phyloP scores from a whole-genome alignment of 2,329 filamentous ascomycete genomes.

The Aureobasidium sp. region DNA sequence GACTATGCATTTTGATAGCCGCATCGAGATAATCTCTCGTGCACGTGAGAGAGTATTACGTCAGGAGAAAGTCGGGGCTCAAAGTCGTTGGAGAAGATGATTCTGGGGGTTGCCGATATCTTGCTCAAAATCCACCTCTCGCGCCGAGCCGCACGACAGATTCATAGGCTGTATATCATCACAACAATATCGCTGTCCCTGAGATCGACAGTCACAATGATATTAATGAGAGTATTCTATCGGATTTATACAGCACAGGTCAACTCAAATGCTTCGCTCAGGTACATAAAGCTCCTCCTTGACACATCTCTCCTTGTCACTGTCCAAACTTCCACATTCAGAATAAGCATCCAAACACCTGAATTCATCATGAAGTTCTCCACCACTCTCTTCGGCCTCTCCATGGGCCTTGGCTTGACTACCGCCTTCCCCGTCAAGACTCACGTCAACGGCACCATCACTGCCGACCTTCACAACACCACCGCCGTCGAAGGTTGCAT shows the following conservation, averaged over 20 bases:
- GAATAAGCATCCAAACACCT: no score
- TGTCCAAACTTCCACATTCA: no score
- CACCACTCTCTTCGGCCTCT: neutral
- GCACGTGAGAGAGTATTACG: no score
- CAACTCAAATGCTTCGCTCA: no score
- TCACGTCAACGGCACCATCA: neutral
- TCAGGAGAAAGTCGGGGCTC: no score
- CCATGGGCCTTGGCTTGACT: neutral
- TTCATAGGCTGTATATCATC: neutral
- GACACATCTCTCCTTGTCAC: no score
- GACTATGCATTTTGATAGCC: no score
- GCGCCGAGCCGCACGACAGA: neutral
- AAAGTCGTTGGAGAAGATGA: no score
- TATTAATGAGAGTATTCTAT: no score
- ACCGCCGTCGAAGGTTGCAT: neutral
- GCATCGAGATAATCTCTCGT: no score
- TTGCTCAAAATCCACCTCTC: neutral
- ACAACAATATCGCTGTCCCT: neutral
- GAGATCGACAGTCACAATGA: neutral
- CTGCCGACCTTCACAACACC: neutral
- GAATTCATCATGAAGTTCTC: neutral
- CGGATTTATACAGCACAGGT: no score
- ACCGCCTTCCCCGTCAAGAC: neutral
- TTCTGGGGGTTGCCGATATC: neutral
- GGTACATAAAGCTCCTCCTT: no score